These are phyloP conservation scores for Aspergillus diversus DNA, from an alignment of 495 filamentous ascomycete species.

Conservation along the genomic window DNA sequence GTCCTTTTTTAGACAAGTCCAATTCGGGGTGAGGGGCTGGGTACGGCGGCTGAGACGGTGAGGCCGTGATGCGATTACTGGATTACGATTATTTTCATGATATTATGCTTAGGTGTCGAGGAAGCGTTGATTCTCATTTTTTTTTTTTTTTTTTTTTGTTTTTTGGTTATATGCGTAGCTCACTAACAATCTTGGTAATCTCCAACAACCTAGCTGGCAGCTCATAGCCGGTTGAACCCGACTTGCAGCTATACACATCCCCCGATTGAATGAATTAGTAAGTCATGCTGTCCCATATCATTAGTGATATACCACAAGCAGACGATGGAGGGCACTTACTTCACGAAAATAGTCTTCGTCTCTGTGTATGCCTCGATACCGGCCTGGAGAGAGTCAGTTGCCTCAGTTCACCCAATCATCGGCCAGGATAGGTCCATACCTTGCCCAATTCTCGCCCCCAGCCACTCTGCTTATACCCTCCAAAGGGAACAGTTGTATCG, in stretches of 20 bases:
- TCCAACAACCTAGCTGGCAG: no score
- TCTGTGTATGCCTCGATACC: background rate
- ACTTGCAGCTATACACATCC: no score
- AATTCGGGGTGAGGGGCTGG: background rate
- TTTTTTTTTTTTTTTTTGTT: no score
- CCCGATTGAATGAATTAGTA: no score
- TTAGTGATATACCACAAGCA: no score
- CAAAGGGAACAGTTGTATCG: background rate
- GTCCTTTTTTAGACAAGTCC: slow-evolving; percentile 1
- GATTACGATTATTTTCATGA: no score
- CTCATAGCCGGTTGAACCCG: no score
- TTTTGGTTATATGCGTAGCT: no score
- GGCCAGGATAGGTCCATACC: background rate
- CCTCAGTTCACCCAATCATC: background rate
- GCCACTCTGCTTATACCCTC: background rate
- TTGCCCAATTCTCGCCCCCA: background rate
- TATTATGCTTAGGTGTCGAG: no score
- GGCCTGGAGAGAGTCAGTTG: background rate
- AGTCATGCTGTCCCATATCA: no score
- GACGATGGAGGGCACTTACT: background rate
- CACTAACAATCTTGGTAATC: no score
- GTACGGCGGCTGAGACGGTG: background rate
- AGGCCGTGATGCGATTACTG: background rate
- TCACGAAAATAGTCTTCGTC: background rate
- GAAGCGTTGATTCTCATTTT: no score